Conservation (phyloP, 352 stramenopile species). For the Phytophthora syringae region DNA sequence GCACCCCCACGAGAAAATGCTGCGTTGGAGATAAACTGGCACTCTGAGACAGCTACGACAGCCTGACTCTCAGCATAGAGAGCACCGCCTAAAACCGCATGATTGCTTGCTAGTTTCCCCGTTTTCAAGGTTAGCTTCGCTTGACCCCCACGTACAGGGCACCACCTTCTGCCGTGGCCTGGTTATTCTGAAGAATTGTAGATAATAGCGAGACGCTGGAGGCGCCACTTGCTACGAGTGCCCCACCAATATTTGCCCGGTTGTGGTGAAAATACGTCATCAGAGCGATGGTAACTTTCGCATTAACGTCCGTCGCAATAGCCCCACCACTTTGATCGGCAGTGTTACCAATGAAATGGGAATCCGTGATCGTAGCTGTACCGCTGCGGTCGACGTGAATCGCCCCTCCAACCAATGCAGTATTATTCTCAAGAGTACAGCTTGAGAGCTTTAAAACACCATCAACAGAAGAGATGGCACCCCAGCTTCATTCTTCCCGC, state of each 20-base stretch:
- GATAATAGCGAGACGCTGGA: constrained; percentile 21
- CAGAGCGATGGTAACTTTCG: constrained; percentile 19
- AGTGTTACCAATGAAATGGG: constrained; percentile 47
- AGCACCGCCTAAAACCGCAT: constrained; percentile 41
- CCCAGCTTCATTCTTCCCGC: constrained; percentile 69
- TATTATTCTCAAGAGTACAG: constrained; percentile 55
- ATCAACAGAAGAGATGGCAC: constrained; percentile 54
- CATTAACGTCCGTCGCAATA: constrained; percentile 31
- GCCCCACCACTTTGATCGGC: constrained; percentile 59
- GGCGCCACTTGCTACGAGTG: constrained; percentile 20
- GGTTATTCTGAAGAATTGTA: constrained; percentile 29
- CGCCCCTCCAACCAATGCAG: constrained; percentile 49
- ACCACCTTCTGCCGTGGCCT: constrained; percentile 34
- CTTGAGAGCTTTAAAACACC: constrained; percentile 36
- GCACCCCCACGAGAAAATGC: constrained; percentile 51
- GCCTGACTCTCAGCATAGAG: constrained; percentile 40
- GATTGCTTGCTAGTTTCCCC: constrained; percentile 38
- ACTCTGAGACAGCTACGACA: constrained; percentile 17
- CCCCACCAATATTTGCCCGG: constrained; percentile 40
- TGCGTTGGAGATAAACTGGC: constrained; percentile 41
- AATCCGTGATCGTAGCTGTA: constrained; percentile 22
- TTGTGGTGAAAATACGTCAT: constrained; percentile 46
- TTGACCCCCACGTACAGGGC: constrained; percentile 42
- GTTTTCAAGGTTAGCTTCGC: constrained; percentile 22
- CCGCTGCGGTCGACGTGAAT: constrained; percentile 51